Base-by-base conservation (phyloP, 2,329 filamentous ascomycete genomes). In the Ophiostoma populinum region DNA sequence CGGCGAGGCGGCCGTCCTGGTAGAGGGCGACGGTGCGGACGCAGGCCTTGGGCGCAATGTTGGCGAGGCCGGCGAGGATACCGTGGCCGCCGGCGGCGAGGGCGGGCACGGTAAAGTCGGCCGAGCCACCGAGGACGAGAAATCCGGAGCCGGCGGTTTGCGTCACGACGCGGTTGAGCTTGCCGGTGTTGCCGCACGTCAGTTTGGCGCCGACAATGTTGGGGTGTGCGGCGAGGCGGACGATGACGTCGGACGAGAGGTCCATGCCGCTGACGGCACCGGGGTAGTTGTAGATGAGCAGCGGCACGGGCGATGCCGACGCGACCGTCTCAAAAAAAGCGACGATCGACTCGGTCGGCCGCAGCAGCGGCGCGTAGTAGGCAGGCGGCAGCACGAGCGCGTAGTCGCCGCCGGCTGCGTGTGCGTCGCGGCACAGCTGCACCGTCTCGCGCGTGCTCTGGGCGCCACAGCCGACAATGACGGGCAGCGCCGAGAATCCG, bases 401-500 rank as follows among this genome's bases (percentile, higher is more conserved):
- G 46, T 78, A 81, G 55, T 85, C 76, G 43, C 75, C 80, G 37
- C 80, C 81, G 24, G 70, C 63, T 20, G 66, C 62, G 45, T 67
- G 70, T 11, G 79, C 79, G 48, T 83, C 77, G 39, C 61, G 56
- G 57, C 77, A 83, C 39, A 77, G 61, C 40, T 72, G 62, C 41
- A 86, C 67, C 13, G 75, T 74, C 55, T 86, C 80, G 37, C 75
- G 66, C 7, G 75, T 80, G 34, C 77, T 81, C 47, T 82, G 75
- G 34, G 70, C 67, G 36, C 77, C 78, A 46, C 75, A 80, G 28
- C 81, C 80, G 22, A 82, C 80, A 41, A 87, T 79, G 42, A 87
- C 56, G 24, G 79, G 78, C 55, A 83, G 61, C 43, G 67, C 56
- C 1, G 61, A 49, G 54, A 69, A 81, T 2, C 78, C 77, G 21